Conservation (phyloP, 2,329 filamentous ascomycete genomes). For the Fusarium nelsonii region DNA sequence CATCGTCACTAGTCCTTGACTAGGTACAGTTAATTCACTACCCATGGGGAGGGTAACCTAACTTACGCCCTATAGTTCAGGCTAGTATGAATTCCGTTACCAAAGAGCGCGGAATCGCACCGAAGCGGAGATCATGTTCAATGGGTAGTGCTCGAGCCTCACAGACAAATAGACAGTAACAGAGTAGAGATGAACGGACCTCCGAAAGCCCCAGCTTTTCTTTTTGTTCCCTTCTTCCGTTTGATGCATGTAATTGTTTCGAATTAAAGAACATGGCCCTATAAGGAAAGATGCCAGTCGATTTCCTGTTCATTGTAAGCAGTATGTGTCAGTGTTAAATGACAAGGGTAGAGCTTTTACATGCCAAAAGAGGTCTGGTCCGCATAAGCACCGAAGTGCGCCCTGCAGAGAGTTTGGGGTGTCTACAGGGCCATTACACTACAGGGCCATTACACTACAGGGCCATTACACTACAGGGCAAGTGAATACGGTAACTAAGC, state of each 20-base stretch:
- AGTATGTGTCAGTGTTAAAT: conserved; percentile 28
- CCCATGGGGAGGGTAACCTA: no score
- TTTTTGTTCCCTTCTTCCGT: background rate
- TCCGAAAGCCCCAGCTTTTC: background rate
- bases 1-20: no score
- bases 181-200: background rate
- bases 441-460: no score
- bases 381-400: conserved; percentile 48
- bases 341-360: conserved; percentile 26
- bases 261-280: conserved; percentile 1
- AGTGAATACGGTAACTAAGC: conserved; percentile 1
- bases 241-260: conserved; percentile 42
- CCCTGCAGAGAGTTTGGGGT: conserved; percentile 20
- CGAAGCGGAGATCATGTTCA: background rate
- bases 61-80: background rate
- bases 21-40: no score
- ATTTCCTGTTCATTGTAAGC: no score
- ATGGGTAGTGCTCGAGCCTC: conserved; percentile 9
- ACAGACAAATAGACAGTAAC: background rate
- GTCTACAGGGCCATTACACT: background rate
- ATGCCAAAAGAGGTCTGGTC: conserved; percentile 25
- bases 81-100: conserved; percentile 8
- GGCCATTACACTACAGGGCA: background rate
- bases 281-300: background rate
- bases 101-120: conserved; percentile 34